These are phyloP conservation scores for Fusarium sublunatum DNA, from an alignment of 2,329 filamentous ascomycete genomes.

Conservation along the genomic window DNA sequence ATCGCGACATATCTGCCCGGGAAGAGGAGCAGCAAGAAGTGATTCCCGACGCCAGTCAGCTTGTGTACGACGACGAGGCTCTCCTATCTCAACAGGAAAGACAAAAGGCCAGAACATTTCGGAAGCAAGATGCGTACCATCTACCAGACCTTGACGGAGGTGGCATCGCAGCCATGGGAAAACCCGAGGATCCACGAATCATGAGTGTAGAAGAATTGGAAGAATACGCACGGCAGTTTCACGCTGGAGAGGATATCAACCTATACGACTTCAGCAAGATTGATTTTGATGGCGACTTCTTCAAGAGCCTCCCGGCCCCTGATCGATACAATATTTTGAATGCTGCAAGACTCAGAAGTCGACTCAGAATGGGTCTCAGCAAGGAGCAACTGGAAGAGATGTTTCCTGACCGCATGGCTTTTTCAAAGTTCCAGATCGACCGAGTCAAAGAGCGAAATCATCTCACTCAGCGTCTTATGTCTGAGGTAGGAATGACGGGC, in stretches of 20 bases:
- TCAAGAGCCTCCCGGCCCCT: conserved; percentile 86
- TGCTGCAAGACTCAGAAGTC: conserved; percentile 86
- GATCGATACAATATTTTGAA: conserved; percentile 99
- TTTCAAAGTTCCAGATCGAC: conserved; percentile 96
- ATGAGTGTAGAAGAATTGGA: conserved; percentile 97
- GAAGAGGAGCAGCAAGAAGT: conserved; percentile 69
- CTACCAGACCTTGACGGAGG: conserved; percentile 84
- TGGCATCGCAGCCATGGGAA: conserved; percentile 85
- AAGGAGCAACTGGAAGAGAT: conserved; percentile 96
- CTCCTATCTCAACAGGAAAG: conserved; percentile 83
- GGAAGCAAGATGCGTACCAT: conserved; percentile 94
- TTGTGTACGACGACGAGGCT: conserved; percentile 93
- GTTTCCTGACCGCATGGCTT: conserved; percentile 98
- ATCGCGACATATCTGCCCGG: conserved; percentile 56
- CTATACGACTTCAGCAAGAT: conserved; percentile 98
- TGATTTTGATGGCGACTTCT: conserved; percentile 96
- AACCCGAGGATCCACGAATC: conserved; percentile 90
- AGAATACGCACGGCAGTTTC: conserved; percentile 91
- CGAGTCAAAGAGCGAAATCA: conserved; percentile 92
- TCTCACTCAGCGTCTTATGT: conserved; percentile 93
- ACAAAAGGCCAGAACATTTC: conserved; percentile 79
- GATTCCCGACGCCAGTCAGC: conserved; percentile 72
- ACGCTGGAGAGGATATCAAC: conserved; percentile 89
- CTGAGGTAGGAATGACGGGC: conserved; percentile 88
- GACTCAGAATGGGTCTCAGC: conserved; percentile 93